phyloP scores from a whole-genome alignment of 108 stramenopile genomes.

The Seminavis robusta region DNA sequence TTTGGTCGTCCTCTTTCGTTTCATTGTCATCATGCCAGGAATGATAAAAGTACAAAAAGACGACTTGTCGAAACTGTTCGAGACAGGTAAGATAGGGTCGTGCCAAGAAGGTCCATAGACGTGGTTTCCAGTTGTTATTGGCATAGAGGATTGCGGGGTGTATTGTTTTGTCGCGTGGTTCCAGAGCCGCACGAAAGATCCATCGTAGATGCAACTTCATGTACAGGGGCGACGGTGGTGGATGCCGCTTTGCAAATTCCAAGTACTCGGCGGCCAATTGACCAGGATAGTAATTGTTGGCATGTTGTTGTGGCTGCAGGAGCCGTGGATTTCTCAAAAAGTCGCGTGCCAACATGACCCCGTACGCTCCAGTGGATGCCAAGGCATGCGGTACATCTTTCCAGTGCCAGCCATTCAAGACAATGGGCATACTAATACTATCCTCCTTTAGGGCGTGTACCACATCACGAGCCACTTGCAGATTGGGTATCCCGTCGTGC shows the following conservation, averaged over 20 bases:
- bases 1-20: too few relatives aligned
- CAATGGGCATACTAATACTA: conserved; percentile 37
- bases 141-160: too few relatives aligned
- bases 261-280: conserved; percentile 42
- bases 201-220: conserved; percentile 58
- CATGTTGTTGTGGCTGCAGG: conserved; percentile 11
- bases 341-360: conserved; percentile 47
- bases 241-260: conserved; percentile 33
- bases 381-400: conserved; percentile 14
- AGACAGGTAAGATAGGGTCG: conserved; percentile 42
- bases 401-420: conserved; percentile 43
- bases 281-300: conserved; percentile 5
- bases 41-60: conserved; percentile 32
- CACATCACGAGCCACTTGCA: conserved; percentile 28
- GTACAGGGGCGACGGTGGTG: conserved; percentile 54
- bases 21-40: too few relatives aligned
- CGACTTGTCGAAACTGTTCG: conserved; percentile 49
- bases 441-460: conserved; percentile 28
- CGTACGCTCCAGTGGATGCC: conserved; percentile 36
- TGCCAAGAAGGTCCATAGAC: conserved; percentile 52
- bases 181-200: conserved; percentile 50
- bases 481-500: conserved; percentile 35
- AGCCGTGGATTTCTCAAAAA: conserved; percentile 39
- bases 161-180: conserved; percentile 28
- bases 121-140: conserved; percentile 32